phyloP scores from a whole-genome alignment of 163 green algal species.

The Scenedesmus sp. region DNA sequence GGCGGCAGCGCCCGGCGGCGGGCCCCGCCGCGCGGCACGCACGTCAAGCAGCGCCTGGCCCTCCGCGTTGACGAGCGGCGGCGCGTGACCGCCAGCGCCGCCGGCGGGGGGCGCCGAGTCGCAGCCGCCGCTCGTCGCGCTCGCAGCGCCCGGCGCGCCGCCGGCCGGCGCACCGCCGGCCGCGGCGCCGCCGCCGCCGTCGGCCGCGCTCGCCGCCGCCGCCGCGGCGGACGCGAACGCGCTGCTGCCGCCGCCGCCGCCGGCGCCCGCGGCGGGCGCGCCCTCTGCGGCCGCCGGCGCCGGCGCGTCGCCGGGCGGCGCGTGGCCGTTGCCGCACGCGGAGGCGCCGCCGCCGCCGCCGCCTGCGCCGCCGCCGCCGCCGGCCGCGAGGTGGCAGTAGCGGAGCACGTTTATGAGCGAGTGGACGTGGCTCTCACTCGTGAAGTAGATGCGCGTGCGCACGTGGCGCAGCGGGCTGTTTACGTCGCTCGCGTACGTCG shows the following conservation, averaged over 20 bases:
- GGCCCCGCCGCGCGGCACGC: no score
- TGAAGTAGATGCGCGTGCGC: conserved; percentile 98
- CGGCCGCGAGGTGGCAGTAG: conserved; percentile 60
- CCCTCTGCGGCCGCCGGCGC: neutral
- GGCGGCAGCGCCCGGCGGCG: no score
- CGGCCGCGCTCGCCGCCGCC: conserved; percentile 5
- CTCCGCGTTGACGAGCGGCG: conserved; percentile 23
- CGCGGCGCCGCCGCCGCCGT: neutral
- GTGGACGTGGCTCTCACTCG: conserved; percentile 97
- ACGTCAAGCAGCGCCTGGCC: conserved; percentile 22
- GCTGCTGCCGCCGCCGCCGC: neutral
- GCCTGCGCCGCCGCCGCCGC: neutral
- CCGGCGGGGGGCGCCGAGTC: neutral
- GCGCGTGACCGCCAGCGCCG: neutral
- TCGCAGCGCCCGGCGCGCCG: neutral
- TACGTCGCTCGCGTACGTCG: conserved; percentile 78
- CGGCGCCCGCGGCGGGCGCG: conserved; percentile 13
- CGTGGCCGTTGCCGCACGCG: neutral
- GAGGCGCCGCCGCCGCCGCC: neutral
- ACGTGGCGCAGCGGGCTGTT: conserved; percentile 96
- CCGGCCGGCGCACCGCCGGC: neutral
- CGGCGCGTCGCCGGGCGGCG: neutral
- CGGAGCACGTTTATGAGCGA: conserved; percentile 95
- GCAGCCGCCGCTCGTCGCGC: conserved; percentile 5
- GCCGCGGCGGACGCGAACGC: conserved; percentile 16